Conservation (phyloP, 495 filamentous ascomycete genomes). For the Annulohypoxylon bovei region DNA sequence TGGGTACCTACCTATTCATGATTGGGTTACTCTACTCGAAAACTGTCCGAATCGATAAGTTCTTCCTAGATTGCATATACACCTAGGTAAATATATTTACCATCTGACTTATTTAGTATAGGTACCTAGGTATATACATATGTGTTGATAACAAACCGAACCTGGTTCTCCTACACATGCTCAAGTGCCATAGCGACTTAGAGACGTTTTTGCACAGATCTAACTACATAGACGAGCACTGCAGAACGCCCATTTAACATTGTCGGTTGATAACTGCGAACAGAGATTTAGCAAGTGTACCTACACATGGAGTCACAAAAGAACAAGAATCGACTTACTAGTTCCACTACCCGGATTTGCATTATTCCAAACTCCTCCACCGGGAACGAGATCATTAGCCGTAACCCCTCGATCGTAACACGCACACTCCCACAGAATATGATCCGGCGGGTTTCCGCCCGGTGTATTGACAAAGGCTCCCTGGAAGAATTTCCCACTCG, state of each 20-base stretch:
- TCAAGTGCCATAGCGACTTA: background rate
- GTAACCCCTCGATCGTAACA: constrained; percentile 37
- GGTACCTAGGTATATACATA: background rate
- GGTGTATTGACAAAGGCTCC: constrained; percentile 39
- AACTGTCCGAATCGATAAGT: background rate
- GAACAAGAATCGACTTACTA: constrained; percentile 19
- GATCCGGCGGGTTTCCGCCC: constrained; percentile 28
- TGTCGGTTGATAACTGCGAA: constrained; percentile 31
- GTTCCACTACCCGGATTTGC: constrained; percentile 39
- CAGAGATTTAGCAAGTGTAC: constrained; percentile 1
- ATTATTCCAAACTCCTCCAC: constrained; percentile 38
- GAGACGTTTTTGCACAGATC: background rate
- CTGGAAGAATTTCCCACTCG: constrained; percentile 31
- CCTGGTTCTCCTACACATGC: background rate
- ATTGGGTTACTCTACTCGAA: background rate
- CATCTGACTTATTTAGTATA: background rate
- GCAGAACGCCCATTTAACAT: constrained; percentile 17
- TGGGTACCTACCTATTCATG: background rate
- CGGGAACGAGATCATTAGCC: constrained; percentile 19
- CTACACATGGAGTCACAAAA: background rate
- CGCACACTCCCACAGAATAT: constrained; percentile 37
- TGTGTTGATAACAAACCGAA: background rate
- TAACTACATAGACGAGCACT: background rate
- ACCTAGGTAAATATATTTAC: background rate
- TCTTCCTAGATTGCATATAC: background rate